Conservation (phyloP, 768 basidiomycete species). For the Rhizopogon salebrosus region DNA sequence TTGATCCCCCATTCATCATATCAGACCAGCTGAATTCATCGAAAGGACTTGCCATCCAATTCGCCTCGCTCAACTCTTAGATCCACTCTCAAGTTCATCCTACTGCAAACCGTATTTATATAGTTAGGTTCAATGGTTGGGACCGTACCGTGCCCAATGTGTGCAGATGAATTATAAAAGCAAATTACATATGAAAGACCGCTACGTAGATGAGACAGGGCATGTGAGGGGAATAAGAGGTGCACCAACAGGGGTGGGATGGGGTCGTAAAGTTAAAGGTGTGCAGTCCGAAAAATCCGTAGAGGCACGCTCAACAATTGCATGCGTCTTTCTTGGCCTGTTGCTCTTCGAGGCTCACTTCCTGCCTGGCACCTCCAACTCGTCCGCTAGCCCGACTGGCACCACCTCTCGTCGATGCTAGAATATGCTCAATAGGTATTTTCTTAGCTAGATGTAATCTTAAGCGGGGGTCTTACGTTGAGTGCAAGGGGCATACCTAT, state of each 20-base stretch:
- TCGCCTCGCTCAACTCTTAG: background rate
- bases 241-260: background rate
- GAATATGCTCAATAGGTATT: conserved; percentile 89
- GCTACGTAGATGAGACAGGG: conserved; percentile 21
- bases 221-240: conserved; percentile 5
- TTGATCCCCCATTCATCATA: conserved; percentile 22
- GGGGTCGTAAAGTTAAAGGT: conserved; percentile 12
- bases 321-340: conserved; percentile 70
- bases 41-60: background rate
- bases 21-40: conserved; percentile 3
- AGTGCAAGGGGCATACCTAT: conserved; percentile 60
- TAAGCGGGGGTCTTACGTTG: background rate
- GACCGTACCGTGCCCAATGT: conserved; percentile 6
- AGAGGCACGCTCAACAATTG: conserved; percentile 56
- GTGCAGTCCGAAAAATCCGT: conserved; percentile 5
- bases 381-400: conserved; percentile 59
- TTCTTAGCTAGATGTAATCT: conserved; percentile 55
- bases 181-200: conserved; percentile 21
- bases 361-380: conserved; percentile 43
- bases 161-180: conserved; percentile 20
- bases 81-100: background rate
- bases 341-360: conserved; percentile 68
- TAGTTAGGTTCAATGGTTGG: background rate
- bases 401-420: conserved; percentile 74
- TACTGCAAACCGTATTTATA: conserved; percentile 5